phyloP scores from a whole-genome alignment of 768 basidiomycete species.

The Pholiota microspora region DNA sequence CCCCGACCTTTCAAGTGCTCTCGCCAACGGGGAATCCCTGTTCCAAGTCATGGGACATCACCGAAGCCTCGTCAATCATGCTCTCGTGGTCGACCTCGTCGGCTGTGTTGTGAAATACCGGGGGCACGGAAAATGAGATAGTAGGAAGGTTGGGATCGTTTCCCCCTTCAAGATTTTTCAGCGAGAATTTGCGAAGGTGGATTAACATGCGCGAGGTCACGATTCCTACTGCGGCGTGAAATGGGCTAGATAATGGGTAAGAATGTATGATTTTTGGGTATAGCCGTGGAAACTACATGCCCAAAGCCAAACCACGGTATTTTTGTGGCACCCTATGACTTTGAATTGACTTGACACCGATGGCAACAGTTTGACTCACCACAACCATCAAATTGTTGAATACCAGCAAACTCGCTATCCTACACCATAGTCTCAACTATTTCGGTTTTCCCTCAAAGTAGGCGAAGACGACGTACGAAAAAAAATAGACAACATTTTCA shows the following conservation, averaged over 20 bases:
- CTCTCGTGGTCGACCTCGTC: neutral
- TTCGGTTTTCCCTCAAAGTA: neutral
- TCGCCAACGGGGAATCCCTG: neutral
- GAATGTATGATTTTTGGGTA: neutral
- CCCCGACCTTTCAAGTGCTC: neutral
- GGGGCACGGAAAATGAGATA: neutral
- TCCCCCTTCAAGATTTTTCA: slow-evolving; percentile 12
- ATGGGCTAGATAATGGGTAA: slow-evolving; percentile 29
- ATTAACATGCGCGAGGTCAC: slow-evolving; percentile 46
- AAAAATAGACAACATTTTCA: slow-evolving; percentile 45
- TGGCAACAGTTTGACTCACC: too few relatives aligned
- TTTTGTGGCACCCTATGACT: slow-evolving; percentile 38
- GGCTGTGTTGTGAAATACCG: neutral
- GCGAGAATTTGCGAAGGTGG: slow-evolving; percentile 37
- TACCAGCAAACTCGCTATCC: slow-evolving; percentile 35
- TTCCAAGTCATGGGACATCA: neutral
- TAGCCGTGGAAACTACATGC: slow-evolving; percentile 21
- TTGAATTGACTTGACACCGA: too few relatives aligned
- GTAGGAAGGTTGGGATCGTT: neutral
- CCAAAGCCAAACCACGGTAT: slow-evolving; percentile 52
- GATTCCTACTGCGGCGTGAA: slow-evolving; percentile 47
- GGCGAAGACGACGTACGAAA: slow-evolving; percentile 28
- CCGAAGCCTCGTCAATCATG: neutral
- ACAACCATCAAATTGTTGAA: slow-evolving; percentile 50
- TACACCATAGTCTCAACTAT: slow-evolving; percentile 8